Percentiles rank a stretch among this genome's conserved stretches.
Conservation (phyloP, 2,329 filamentous ascomycete species). For the Pyrenochaeta sp. region DNA sequence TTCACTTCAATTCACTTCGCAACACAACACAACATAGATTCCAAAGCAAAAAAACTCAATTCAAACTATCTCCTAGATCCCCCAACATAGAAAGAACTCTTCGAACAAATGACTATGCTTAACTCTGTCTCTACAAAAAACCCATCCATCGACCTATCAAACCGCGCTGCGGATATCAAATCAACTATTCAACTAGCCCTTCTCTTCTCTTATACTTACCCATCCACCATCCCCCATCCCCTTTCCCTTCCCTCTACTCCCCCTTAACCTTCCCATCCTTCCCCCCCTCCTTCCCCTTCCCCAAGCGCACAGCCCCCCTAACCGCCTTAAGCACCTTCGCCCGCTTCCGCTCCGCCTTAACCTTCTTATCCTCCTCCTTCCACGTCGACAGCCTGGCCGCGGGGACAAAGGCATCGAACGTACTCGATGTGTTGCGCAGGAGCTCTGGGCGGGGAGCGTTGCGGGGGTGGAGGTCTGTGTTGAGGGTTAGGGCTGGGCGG, state of each 20-base stretch:
- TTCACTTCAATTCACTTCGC: too few species aligned
- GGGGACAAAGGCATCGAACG: background rate
- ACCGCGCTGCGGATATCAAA: too few species aligned
- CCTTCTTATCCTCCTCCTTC: background rate
- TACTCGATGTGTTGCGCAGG: background rate
- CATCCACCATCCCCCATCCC: background rate
- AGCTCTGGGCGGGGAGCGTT: background rate
- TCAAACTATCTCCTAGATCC: too few species aligned
- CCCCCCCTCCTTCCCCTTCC: background rate
- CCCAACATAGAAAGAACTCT: too few species aligned
- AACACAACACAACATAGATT: too few species aligned
- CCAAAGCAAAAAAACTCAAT: too few species aligned
- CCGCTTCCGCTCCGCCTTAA: background rate
- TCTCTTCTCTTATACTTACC: too few species aligned
- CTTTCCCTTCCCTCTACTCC: constrained; percentile 2
- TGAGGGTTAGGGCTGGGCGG: background rate
- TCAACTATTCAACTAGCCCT: background rate
- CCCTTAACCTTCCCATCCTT: constrained; percentile 7
- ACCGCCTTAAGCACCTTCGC: too few species aligned
- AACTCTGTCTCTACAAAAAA: too few species aligned
- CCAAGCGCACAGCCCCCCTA: too few species aligned
- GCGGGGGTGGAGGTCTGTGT: background rate
- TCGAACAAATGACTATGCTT: too few species aligned
- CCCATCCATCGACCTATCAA: too few species aligned
- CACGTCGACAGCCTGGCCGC: background rate